Base-by-base conservation (phyloP, 1,139 yeast genomes). In the Saccharomycopsis hybrid region DNA sequence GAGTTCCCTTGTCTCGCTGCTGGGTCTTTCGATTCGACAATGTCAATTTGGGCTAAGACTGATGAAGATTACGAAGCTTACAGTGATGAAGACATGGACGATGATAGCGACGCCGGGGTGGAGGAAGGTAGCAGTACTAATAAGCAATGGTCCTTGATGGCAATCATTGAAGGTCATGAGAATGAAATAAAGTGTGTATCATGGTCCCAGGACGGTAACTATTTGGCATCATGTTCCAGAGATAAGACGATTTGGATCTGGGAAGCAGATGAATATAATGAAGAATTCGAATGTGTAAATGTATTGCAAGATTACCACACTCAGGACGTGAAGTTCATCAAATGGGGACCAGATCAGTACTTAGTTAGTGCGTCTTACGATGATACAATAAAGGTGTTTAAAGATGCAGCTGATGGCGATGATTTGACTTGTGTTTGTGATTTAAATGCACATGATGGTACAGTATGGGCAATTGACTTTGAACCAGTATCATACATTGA, bases 201-300 rank as follows among this genome's bases (percentile, higher is more conserved):
- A 5, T 92, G 98, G 98, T 87, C 95, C 39, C 68, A 71, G 43
- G 78, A 80, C 52, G 97, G 97, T 0, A 71, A 70, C 45, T 80
- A 77, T 51, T 68, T 92, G 46, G 97, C 97, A 0, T 82, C 96
- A 1, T 92, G 98, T 63, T 89, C 97, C 0, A 74, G 99, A 60
- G 99, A 92, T 63, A 94, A 94, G 65, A 83, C 95, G 28, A 85
- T 90, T 3, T 92, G 99, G 99, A 80, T 92, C 40, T 92, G 99
- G 98, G 98, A 92, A 64, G 85, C 96, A 3, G 97, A 90, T 64
- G 96, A 88, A 54, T 75, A 83, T 45, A 85, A 89, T 57, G 98
- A 92, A 64, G 98, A 92, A 62, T 92, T 90, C 63, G 98, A 94
- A 65, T 92, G 99, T 66, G 75, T 92, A 37, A 81, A 90, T 46